Percentiles rank a stretch among this genome's conserved stretches.
phyloP scores from a whole-genome alignment of 2,329 filamentous ascomycete species.

The Cylindrodendrum hubeiense region DNA sequence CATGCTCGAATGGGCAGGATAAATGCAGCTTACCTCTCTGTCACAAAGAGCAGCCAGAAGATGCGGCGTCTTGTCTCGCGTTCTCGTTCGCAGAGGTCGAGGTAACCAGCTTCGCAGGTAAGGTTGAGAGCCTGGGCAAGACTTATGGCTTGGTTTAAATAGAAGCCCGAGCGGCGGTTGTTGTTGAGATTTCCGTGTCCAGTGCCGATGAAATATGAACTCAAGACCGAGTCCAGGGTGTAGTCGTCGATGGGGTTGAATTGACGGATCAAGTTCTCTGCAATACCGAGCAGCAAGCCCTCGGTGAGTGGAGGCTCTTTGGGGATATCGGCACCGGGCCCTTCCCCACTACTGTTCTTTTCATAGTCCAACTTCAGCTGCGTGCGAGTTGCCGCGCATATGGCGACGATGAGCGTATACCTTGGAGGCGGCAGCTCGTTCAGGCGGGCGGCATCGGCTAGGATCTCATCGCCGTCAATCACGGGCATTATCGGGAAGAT shows the following conservation, averaged over 20 bases:
- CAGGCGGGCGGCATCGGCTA: slow-evolving; percentile 41
- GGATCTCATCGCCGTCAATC: slow-evolving; percentile 43
- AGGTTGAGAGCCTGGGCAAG: slow-evolving; percentile 45
- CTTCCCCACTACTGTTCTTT: slow-evolving; percentile 11
- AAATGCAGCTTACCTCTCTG: slow-evolving; percentile 37
- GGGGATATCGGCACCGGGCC: slow-evolving; percentile 33
- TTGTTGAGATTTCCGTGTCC: slow-evolving; percentile 48
- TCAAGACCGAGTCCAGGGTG: slow-evolving; percentile 44
- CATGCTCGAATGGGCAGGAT: accelerated
- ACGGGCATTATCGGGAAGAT: slow-evolving; percentile 50
- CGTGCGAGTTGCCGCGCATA: slow-evolving; percentile 48
- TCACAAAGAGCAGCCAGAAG: slow-evolving; percentile 52
- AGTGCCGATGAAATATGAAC: slow-evolving; percentile 48
- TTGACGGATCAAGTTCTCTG: slow-evolving; percentile 44
- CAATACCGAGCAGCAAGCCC: slow-evolving; percentile 41
- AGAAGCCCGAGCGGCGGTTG: slow-evolving; percentile 46
- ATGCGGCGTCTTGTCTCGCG: slow-evolving; percentile 46
- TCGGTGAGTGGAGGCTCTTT: slow-evolving; percentile 39
- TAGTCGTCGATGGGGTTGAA: slow-evolving; percentile 45
- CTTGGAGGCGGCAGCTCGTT: slow-evolving; percentile 42
- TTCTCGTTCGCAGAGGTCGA: slow-evolving; percentile 35
- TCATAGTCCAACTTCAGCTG: slow-evolving; percentile 44
- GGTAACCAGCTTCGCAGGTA: slow-evolving; percentile 43
- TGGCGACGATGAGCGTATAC: slow-evolving; percentile 45
- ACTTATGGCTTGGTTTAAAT: slow-evolving; percentile 48